phyloP scores from a whole-genome alignment of 2,329 filamentous ascomycete species.

The Ophiostoma montium region DNA sequence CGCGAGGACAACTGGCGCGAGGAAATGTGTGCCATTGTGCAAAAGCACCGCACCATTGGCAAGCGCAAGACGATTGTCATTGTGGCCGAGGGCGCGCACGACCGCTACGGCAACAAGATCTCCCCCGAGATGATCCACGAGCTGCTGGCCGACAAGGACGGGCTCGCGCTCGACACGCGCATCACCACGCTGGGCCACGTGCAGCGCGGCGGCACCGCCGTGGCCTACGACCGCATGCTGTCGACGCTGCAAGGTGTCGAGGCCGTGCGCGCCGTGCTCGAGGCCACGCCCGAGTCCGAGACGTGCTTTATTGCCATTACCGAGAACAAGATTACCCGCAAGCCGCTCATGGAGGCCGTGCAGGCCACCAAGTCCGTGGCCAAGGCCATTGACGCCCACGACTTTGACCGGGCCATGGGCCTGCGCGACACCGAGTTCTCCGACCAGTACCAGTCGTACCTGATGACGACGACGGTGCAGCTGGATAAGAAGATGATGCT shows the following conservation, averaged over 20 bases:
- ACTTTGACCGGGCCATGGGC: conserved; percentile 78
- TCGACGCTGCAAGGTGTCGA: conserved; percentile 88
- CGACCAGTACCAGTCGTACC: conserved; percentile 81
- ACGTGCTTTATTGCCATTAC: conserved; percentile 93
- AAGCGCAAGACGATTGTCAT: conserved; percentile 98
- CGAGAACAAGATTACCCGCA: conserved; percentile 93
- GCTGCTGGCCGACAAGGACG: conserved; percentile 60
- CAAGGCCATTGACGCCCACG: conserved; percentile 64
- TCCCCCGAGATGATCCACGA: conserved; percentile 69
- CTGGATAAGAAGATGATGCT: conserved; percentile 45
- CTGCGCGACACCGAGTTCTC: conserved; percentile 86
- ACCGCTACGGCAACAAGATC: conserved; percentile 73
- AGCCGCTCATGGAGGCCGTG: conserved; percentile 80
- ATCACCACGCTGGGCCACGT: conserved; percentile 94
- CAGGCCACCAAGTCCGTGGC: conserved; percentile 73
- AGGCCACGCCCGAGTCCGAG: conserved; percentile 75
- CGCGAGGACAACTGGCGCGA: conserved; percentile 76
- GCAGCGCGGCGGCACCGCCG: conserved; percentile 85
- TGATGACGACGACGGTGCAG: conserved; percentile 76
- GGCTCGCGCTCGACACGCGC: conserved; percentile 75
- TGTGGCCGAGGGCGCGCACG: conserved; percentile 86
- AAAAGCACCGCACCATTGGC: conserved; percentile 67
- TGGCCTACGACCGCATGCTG: conserved; percentile 88
- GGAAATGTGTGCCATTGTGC: conserved; percentile 70
- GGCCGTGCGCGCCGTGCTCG: conserved; percentile 80